Conservation (phyloP, 2,329 filamentous ascomycete species). For the Trichoderma simmonsii region DNA sequence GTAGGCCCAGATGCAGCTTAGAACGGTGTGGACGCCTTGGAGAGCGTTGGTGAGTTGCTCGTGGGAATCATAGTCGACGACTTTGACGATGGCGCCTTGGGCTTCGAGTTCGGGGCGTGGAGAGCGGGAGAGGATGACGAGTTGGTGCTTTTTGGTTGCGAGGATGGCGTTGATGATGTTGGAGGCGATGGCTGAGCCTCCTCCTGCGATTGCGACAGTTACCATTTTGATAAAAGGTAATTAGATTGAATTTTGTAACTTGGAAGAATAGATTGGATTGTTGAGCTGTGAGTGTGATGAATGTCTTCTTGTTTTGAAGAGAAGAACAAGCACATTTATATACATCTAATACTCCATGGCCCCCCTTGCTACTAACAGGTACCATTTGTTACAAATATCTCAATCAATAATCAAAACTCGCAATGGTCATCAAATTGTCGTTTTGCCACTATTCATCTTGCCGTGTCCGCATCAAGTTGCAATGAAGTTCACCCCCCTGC, state of each 20-base stretch:
- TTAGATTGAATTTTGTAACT: neutral
- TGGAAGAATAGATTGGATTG: neutral
- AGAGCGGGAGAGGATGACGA: conserved; percentile 12
- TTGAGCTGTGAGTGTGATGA: neutral
- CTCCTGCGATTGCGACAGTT: conserved; percentile 12
- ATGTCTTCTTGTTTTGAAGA: neutral
- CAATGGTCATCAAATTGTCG: neutral
- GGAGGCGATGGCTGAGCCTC: conserved; percentile 7
- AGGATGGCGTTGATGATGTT: conserved; percentile 15
- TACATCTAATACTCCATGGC: neutral
- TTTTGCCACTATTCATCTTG: neutral
- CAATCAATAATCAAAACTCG: neutral
- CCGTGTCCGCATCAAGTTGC: neutral
- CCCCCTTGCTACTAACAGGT: neutral
- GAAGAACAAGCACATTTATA: neutral
- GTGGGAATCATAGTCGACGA: conserved; percentile 5
- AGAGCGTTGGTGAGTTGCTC: conserved; percentile 7
- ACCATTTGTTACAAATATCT: neutral
- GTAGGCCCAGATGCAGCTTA: conserved; percentile 12
- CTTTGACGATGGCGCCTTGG: neutral
- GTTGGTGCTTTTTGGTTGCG: conserved; percentile 9
- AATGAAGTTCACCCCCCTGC: neutral
- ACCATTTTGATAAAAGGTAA: conserved; percentile 5
- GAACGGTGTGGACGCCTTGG: conserved; percentile 7
- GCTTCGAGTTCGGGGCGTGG: neutral